Base-by-base conservation (phyloP, 305 asterid species). In the Rubia tinctorum region DNA sequence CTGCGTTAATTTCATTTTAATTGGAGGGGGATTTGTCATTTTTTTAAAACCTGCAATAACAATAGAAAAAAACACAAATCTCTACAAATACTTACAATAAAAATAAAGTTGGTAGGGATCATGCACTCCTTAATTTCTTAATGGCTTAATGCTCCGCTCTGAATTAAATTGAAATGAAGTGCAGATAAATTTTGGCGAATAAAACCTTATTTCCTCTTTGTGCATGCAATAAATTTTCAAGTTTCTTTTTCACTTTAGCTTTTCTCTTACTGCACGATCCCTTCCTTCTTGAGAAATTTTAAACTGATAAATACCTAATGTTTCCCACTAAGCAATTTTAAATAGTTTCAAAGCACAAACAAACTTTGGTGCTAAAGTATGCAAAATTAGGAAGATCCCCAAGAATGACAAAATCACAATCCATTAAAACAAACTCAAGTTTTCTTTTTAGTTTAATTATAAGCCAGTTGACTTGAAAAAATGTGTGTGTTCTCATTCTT, bases 401-500 rank as follows among this genome's bases (percentile, higher is more conserved):
- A 49, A 15, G 61, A 47, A 47, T 20, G 76, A 64, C 64, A 65
- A 53, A 63, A 73, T 63, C 75, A 71, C 43, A 71, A n/a, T 59
- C 75, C 67, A 71, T 40, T 56, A 71, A 17, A 42, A 58, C 64
- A 58, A 59, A 42, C 67, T 71, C 27, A 58, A 42, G 6, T 25
- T 69, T 68, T 69, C 47, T n/a, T 58, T 66, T 77, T 73, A 15
- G 47, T 22, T 42, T 62, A 75, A 73, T 73, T 22, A 73, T 56
- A 70, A 69, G n/a, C 30, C 30, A 39, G 76, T 70, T 73, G 83
- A 76, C 78, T 58, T 60, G 39, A 8, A 3, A 30, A 30, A 30
- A 60, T 37, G 49, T 65, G 75, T 20, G 8, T 42, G 49, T 64
- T 18, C 51, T 49, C 86, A 79, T 77, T 75, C 77, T 77, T 86